These are phyloP conservation scores for Umbelopsis sp. DNA, from an alignment of 192 early-diverging fungal genomes.

Conservation along the genomic window DNA sequence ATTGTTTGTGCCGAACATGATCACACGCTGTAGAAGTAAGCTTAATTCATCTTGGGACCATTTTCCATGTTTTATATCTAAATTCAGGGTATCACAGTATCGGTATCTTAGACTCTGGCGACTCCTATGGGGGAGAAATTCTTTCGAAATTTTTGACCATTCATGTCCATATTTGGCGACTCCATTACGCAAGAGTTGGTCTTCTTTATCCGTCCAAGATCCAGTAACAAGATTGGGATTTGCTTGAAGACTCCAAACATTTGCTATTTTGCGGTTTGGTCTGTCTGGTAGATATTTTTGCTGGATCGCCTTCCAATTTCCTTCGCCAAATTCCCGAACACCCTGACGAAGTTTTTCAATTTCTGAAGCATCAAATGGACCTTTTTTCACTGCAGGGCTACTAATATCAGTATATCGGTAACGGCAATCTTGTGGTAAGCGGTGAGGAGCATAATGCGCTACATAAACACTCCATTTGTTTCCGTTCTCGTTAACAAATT, in stretches of 20 bases:
- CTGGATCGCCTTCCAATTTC: constrained; percentile 13
- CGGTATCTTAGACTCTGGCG: not conserved
- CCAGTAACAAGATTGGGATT: not conserved
- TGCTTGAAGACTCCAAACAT: constrained; percentile 17
- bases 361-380: not conserved
- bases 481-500: not conserved
- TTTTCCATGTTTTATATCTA: not conserved
- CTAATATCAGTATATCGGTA: not conserved
- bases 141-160: constrained; percentile 23
- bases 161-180: not conserved
- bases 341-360: constrained; percentile 15
- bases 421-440: not conserved
- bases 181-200: constrained; percentile 5
- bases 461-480: not conserved
- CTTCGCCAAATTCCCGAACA: constrained; percentile 12
- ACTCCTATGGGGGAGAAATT: constrained; percentile 9
- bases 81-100: not conserved
- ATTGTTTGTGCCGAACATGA: constrained; percentile 19
- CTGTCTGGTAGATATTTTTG: constrained; percentile 25
- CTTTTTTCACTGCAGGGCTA: not conserved
- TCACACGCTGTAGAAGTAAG: constrained; percentile 20
- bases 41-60: constrained; percentile 26
- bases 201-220: constrained; percentile 25
- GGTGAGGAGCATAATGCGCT: not conserved
- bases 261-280: not conserved